Percentiles rank a stretch among this genome's conserved stretches.
phyloP scores from a whole-genome alignment of 2,329 filamentous ascomycete genomes.

The Stagonosporopsis chrysanthemi region DNA sequence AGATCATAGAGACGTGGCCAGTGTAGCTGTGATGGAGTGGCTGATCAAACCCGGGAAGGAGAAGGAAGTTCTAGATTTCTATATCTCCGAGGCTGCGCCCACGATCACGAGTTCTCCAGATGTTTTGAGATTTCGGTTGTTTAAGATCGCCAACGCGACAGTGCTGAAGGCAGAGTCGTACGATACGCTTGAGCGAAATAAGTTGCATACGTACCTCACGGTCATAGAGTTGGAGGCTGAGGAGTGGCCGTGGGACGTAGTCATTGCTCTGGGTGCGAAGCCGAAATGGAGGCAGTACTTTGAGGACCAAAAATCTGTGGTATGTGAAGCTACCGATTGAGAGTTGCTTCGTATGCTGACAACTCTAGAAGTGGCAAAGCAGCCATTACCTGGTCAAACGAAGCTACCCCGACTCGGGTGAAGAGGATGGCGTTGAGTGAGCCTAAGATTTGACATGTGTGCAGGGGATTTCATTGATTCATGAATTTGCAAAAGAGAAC shows the following conservation, averaged over 20 bases:
- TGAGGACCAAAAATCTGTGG: conserved; percentile 16
- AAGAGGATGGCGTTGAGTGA: neutral
- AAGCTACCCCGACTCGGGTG: conserved; percentile 11
- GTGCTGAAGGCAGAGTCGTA: conserved; percentile 15
- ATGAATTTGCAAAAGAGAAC: neutral
- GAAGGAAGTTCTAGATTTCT: conserved; percentile 20
- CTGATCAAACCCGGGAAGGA: conserved; percentile 5
- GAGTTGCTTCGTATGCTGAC: neutral
- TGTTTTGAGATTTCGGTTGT: conserved; percentile 19
- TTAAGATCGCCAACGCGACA: conserved; percentile 20
- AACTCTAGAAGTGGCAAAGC: conserved; percentile 17
- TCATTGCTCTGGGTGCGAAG: conserved; percentile 18
- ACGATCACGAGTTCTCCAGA: conserved; percentile 19
- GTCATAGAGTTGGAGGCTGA: conserved; percentile 16
- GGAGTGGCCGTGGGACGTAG: conserved; percentile 23
- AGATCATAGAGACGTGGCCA: conserved; percentile 16
- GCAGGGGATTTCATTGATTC: neutral
- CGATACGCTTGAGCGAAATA: conserved; percentile 10
- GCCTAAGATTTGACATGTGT: neutral
- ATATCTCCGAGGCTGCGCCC: conserved; percentile 12
- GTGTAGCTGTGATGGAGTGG: conserved; percentile 26
- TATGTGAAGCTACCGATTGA: neutral
- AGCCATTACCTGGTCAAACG: conserved; percentile 19
- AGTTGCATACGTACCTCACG: conserved; percentile 14
- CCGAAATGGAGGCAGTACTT: conserved; percentile 21